A percentile compares a stretch with the other conserved stretches of the same genome.
These are phyloP conservation scores for Rheum nobile DNA, from an alignment of 148 eudicot genomes.

Conservation along the genomic window DNA sequence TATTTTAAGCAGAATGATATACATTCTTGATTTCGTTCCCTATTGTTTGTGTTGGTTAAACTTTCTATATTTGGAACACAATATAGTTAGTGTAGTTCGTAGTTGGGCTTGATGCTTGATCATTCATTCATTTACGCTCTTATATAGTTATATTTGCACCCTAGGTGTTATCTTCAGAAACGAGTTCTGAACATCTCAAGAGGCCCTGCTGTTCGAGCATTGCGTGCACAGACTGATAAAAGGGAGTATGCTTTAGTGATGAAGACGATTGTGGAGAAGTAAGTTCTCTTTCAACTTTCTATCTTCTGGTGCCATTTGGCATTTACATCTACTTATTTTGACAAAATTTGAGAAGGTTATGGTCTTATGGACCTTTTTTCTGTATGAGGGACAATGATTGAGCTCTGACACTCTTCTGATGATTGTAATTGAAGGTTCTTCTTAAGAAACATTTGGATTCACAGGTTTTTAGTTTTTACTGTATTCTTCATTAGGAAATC, in stretches of 20 bases:
- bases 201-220: constrained; percentile 98
- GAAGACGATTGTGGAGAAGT: constrained; percentile 87
- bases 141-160: constrained; percentile 1
- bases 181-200: constrained; percentile 76
- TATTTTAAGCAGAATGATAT: neutral
- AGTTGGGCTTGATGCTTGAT: neutral
- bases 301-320: neutral
- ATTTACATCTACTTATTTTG: neutral
- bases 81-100: neutral
- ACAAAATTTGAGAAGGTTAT: neutral
- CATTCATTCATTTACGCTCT: neutral
- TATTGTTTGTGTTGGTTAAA: neutral
- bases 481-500: neutral
- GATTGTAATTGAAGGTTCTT: neutral
- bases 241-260: constrained; percentile 93
- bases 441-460: neutral
- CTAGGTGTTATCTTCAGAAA: constrained; percentile 94
- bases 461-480: neutral
- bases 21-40: neutral
- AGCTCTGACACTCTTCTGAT: neutral
- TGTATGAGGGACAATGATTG: neutral
- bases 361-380: neutral
- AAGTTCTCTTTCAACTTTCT: neutral
- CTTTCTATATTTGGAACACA: neutral
- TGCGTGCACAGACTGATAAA: constrained; percentile 99